These are phyloP conservation scores for Chaetomium strumarium DNA, from an alignment of 2,329 filamentous ascomycete species.

Conservation along the genomic window DNA sequence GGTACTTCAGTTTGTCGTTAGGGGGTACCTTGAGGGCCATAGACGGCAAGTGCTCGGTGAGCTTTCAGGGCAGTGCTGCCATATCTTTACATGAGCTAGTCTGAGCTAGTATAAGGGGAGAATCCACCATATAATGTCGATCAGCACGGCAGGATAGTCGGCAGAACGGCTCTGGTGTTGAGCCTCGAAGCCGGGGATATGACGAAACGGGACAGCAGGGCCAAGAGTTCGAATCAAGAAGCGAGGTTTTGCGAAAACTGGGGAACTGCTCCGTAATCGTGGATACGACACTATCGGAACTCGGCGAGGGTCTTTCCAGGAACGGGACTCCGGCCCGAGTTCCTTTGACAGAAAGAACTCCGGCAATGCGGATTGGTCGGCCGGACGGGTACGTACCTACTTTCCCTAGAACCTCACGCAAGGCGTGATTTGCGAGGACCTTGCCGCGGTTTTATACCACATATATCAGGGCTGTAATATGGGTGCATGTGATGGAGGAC, in stretches of 20 bases:
- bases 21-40: background rate
- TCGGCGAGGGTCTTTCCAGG: constrained; percentile 14
- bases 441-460: constrained; percentile 5
- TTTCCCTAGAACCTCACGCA: background rate
- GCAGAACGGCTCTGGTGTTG: constrained; percentile 13
- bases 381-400: background rate
- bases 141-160: constrained; percentile 15
- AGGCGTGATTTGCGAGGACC: constrained; percentile 10
- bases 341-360: constrained; percentile 15
- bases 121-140: constrained; percentile 12
- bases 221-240: constrained; percentile 8
- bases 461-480: background rate
- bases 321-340: constrained; percentile 22
- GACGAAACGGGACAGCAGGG: constrained; percentile 4
- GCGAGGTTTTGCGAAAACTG: constrained; percentile 18
- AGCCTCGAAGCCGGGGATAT: constrained; percentile 8
- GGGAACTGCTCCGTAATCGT: constrained; percentile 6
- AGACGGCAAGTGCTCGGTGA: background rate
- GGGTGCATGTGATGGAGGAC: background rate
- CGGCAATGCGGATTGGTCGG: constrained; percentile 13
- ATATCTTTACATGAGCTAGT: background rate
- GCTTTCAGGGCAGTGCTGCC: background rate
- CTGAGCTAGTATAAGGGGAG: background rate
- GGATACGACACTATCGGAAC: constrained; percentile 9
- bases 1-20: background rate